Percentiles rank a stretch among this genome's conserved stretches.
Conservation (phyloP, 2,329 filamentous ascomycete genomes). For the Fusarium gaditjirri region DNA sequence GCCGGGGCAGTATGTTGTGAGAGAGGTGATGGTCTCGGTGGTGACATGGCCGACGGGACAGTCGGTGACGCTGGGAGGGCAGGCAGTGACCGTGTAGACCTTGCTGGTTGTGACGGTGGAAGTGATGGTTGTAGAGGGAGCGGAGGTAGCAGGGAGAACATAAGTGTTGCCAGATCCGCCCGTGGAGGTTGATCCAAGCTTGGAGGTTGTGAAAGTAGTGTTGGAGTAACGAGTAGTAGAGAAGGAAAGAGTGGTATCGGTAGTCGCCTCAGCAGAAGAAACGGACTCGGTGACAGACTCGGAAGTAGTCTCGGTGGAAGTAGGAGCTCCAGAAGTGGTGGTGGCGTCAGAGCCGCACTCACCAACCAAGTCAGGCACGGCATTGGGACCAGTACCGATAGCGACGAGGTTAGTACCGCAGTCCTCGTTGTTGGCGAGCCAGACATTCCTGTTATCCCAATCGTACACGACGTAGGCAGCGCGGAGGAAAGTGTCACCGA, state of each 20-base stretch:
- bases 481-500: conserved; percentile 58
- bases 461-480: conserved; percentile 58
- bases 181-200: not conserved
- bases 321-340: conserved; percentile 17
- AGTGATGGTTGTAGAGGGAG: conserved; percentile 36
- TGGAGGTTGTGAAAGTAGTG: conserved; percentile 24
- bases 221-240: conserved; percentile 32
- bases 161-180: conserved; percentile 5
- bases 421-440: conserved; percentile 52
- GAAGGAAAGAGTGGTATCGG: conserved; percentile 20
- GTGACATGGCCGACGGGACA: conserved; percentile 47
- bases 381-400: conserved; percentile 53
- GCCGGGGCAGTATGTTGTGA: conserved; percentile 53
- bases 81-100: conserved; percentile 49
- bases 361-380: conserved; percentile 48
- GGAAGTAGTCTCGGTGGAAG: conserved; percentile 25
- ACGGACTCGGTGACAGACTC: conserved; percentile 7
- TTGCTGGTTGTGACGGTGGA: conserved; percentile 45
- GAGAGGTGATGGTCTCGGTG: conserved; percentile 42
- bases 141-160: conserved; percentile 15
- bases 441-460: conserved; percentile 53
- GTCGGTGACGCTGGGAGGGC: conserved; percentile 42
- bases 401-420: conserved; percentile 53
- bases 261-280: conserved; percentile 11
- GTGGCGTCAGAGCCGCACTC: conserved; percentile 44